Evolutionary conservation across 2,329 filamentous ascomycete genomes (phyloP).

Genomic region (Cladosporium sp.): DNA sequence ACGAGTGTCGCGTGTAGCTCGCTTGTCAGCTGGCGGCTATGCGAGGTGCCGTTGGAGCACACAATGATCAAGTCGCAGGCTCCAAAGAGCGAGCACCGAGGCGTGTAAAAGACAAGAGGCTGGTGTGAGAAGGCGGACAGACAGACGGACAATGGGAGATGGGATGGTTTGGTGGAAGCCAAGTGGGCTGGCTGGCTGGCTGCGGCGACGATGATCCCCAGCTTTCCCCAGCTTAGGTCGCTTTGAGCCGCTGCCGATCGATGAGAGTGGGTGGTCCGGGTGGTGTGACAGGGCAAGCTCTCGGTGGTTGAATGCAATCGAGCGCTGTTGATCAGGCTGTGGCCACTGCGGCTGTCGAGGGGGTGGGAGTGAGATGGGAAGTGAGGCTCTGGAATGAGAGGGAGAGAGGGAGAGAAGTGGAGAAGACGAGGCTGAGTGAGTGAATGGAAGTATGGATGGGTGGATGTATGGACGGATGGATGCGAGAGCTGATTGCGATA

Average conservation of each 20-base stretch:
- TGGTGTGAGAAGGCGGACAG: too few relatives aligned
- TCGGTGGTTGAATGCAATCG: background rate
- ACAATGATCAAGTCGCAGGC: too few relatives aligned
- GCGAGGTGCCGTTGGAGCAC: too few relatives aligned
- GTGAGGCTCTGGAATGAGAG: conserved; percentile 4
- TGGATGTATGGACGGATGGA: too few relatives aligned
- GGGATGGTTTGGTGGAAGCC: too few relatives aligned
- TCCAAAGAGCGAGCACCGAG: too few relatives aligned
- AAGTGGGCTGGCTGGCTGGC: background rate
- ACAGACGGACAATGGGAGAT: too few relatives aligned
- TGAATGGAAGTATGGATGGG: too few relatives aligned
- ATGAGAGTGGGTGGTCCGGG: background rate
- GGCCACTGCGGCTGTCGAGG: background rate
- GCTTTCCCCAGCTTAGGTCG: background rate
- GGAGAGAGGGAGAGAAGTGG: background rate
- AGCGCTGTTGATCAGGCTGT: too few relatives aligned
- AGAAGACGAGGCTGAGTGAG: too few relatives aligned
- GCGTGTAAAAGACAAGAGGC: too few relatives aligned
- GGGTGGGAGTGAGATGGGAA: background rate
- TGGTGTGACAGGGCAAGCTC: background rate
- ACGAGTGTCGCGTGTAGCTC: background rate
- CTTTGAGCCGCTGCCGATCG: conserved; percentile 13
- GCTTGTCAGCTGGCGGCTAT: background rate
- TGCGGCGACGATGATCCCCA: background rate
- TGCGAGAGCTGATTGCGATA: too few relatives aligned